Percentiles rank a stretch among this genome's conserved stretches.
Evolutionary conservation across 108 stramenopile genomes (phyloP).

Genomic region (Nitzschia sp.): DNA sequence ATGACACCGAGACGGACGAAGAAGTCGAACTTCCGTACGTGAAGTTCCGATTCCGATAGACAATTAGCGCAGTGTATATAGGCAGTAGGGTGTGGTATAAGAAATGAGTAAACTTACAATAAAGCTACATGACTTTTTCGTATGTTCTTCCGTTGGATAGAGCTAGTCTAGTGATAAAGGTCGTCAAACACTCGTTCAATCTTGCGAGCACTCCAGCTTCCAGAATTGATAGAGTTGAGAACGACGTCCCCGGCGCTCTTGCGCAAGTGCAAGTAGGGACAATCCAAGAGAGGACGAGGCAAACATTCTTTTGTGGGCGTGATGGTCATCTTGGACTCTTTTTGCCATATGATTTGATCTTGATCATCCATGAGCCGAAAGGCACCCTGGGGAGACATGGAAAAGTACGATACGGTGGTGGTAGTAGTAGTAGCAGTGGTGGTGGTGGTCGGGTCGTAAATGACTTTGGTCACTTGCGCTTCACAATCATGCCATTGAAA

Average conservation of each 20-base stretch:
- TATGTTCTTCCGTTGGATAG: too few species aligned
- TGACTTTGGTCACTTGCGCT: neutral
- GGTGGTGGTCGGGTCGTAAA: neutral
- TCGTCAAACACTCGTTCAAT: neutral
- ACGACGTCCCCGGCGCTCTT: neutral
- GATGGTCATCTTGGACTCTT: neutral
- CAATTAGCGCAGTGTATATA: neutral
- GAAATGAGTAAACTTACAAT: too few species aligned
- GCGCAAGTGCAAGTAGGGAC: conserved; percentile 24
- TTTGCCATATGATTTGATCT: conserved; percentile 10
- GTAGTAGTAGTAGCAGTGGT: neutral
- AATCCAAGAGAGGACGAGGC: conserved; percentile 7
- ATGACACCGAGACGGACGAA: conserved; percentile 90
- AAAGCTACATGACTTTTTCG: too few species aligned
- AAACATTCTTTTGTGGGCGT: neutral
- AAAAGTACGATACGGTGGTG: neutral
- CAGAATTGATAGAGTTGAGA: conserved; percentile 12
- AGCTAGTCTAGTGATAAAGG: neutral
- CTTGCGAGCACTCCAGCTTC: neutral
- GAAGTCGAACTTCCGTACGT: conserved; percentile 95
- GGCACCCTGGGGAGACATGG: neutral
- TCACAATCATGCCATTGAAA: conserved; percentile 6
- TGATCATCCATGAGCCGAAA: neutral
- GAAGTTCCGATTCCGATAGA: conserved; percentile 82
- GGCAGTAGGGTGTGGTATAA: neutral